Conservation (phyloP, 2,329 filamentous ascomycete species). For the Stagonosporopsis cucurbitacearum region DNA sequence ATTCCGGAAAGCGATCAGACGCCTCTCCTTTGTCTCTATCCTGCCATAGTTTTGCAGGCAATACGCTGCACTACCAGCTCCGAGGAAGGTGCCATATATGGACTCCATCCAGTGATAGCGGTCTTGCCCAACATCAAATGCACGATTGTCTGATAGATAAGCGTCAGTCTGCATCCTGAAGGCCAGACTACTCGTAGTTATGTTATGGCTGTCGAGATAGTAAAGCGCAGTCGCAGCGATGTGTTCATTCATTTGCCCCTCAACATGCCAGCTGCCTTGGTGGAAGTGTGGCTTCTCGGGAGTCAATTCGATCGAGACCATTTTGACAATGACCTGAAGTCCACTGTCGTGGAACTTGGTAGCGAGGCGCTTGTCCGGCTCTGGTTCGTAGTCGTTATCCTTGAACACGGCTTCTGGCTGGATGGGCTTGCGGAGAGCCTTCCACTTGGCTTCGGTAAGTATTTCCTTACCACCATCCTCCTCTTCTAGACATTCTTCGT, state of each 20-base stretch:
- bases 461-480: background rate
- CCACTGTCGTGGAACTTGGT: background rate
- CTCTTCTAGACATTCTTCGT: background rate
- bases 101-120: conserved; percentile 8
- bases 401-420: background rate
- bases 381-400: background rate
- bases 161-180: conserved; percentile 24
- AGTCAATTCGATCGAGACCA: conserved; percentile 64
- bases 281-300: conserved; percentile 62
- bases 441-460: background rate
- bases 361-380: background rate
- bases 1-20: conserved; percentile 63
- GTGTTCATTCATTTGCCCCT: conserved; percentile 62
- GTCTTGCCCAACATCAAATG: conserved; percentile 5
- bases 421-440: background rate
- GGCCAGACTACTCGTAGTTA: conserved; percentile 49
- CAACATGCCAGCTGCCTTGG: conserved; percentile 61
- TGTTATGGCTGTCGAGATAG: conserved; percentile 66
- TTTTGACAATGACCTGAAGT: conserved; percentile 68
- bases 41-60: conserved; percentile 54
- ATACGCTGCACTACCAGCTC: background rate
- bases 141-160: background rate
- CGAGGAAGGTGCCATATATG: conserved; percentile 2
- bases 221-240: conserved; percentile 68
- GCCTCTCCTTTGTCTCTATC: conserved; percentile 55